Evolutionary conservation across 225 moss, liverwort and hornwort genomes (phyloP).

Genomic region (Marchantia polymorpha): DNA sequence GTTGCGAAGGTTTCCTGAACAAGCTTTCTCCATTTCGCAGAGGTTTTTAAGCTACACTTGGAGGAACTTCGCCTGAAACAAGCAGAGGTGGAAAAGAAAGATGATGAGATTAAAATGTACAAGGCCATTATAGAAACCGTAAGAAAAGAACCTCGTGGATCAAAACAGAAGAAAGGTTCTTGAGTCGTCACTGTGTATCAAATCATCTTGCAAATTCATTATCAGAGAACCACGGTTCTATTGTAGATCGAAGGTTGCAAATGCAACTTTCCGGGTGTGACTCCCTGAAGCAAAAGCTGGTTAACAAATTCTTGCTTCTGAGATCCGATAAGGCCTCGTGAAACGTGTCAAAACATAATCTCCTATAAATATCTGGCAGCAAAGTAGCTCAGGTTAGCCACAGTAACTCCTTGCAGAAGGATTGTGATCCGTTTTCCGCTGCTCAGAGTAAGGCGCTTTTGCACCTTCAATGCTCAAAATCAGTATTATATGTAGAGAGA

Average conservation of each 20-base stretch:
- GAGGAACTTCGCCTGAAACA: conserved; percentile 66
- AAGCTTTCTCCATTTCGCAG: conserved; percentile 33
- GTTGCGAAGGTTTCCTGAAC: neutral
- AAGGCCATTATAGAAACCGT: conserved; percentile 72
- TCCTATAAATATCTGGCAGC: too few relatives aligned
- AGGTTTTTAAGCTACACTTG: conserved; percentile 68
- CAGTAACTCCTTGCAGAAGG: too few relatives aligned
- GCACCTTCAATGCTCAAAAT: too few relatives aligned
- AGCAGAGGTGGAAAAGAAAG: conserved; percentile 59
- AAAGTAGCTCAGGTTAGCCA: too few relatives aligned
- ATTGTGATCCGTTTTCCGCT: too few relatives aligned
- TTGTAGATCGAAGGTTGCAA: neutral
- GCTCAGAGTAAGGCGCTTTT: too few relatives aligned
- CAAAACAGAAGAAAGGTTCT: conserved; percentile 39
- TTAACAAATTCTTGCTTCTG: too few relatives aligned
- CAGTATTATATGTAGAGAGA: too few relatives aligned
- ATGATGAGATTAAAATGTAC: conserved; percentile 59
- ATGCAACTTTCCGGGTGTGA: too few relatives aligned
- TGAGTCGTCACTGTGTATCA: conserved; percentile 23
- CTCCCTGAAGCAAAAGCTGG: too few relatives aligned
- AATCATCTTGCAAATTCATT: neutral
- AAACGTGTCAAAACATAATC: too few relatives aligned
- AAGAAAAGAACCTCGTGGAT: conserved; percentile 45
- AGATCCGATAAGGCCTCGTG: too few relatives aligned
- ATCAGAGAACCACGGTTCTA: neutral